Conservation (phyloP, 164 flowering plant species). For the Cinnamomum micranthum region DNA sequence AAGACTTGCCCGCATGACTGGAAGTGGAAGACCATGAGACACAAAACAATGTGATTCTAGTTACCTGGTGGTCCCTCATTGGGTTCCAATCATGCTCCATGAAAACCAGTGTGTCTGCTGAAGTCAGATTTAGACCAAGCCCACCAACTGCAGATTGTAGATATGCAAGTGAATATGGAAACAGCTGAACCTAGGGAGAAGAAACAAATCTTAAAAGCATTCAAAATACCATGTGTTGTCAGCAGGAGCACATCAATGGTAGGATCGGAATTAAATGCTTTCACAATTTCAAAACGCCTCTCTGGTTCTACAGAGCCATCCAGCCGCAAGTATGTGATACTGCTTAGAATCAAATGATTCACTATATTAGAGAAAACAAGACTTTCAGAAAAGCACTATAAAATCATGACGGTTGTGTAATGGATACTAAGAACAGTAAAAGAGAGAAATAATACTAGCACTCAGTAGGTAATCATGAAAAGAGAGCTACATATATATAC, state of each 20-base stretch:
- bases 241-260: constrained; percentile 91
- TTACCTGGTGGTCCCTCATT: constrained; percentile 98
- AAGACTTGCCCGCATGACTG: too few relatives aligned
- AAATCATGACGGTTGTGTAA: neutral
- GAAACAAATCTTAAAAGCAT: constrained; percentile 11
- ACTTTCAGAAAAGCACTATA: neutral
- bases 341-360: constrained; percentile 27
- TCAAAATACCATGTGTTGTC: constrained; percentile 79
- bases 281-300: constrained; percentile 94
- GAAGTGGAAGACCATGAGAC: neutral
- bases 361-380: neutral
- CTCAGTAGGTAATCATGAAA: neutral
- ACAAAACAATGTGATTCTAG: neutral
- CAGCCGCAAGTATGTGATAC: constrained; percentile 87
- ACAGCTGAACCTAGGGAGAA: neutral
- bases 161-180: constrained; percentile 1
- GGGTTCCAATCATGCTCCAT: constrained; percentile 99
- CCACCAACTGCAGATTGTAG: constrained; percentile 82
- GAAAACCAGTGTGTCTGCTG: constrained; percentile 95
- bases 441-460: neutral
- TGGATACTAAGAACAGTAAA: neutral
- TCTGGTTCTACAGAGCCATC: constrained; percentile 97
- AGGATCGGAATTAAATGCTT: constrained; percentile 96
- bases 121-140: constrained; percentile 94
- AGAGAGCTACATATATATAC: neutral